These are phyloP conservation scores for Polygonum aviculare DNA, from an alignment of 148 eudicot species.

Conservation along the genomic window DNA sequence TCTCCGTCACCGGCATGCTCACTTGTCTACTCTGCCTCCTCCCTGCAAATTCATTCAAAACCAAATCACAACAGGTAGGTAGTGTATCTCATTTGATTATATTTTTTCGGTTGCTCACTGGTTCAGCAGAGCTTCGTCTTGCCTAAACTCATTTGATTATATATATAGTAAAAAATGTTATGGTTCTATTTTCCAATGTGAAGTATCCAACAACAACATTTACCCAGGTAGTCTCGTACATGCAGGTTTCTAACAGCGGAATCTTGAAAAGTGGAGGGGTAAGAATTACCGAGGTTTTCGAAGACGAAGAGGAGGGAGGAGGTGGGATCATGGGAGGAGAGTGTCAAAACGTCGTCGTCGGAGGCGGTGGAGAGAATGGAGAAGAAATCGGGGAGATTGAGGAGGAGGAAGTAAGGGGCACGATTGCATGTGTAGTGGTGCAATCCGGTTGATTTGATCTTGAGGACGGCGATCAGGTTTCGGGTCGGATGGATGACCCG, in stretches of 20 bases:
- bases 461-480: constrained; percentile 15
- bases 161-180: too few species aligned
- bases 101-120: too few species aligned
- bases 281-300: constrained; percentile 7
- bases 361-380: not conserved
- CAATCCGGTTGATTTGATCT: constrained; percentile 12
- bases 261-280: not conserved
- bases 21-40: constrained; percentile 2
- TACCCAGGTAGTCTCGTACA: too few species aligned
- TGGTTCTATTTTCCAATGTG: too few species aligned
- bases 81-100: too few species aligned
- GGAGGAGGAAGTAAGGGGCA: constrained; percentile 10
- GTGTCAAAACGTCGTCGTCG: constrained; percentile 10
- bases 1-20: constrained; percentile 13
- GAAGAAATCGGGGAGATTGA: constrained; percentile 13
- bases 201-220: too few species aligned
- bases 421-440: constrained; percentile 19
- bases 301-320: constrained; percentile 7
- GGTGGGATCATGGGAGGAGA: constrained; percentile 12
- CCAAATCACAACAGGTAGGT: not conserved
- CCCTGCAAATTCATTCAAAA: not conserved
- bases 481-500: constrained; percentile 14
- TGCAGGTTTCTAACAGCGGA: too few species aligned
- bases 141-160: too few species aligned
- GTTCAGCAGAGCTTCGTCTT: too few species aligned